Evolutionary conservation across 345 rosid genomes (phyloP).

Genomic region (Brassica carinata): DNA sequence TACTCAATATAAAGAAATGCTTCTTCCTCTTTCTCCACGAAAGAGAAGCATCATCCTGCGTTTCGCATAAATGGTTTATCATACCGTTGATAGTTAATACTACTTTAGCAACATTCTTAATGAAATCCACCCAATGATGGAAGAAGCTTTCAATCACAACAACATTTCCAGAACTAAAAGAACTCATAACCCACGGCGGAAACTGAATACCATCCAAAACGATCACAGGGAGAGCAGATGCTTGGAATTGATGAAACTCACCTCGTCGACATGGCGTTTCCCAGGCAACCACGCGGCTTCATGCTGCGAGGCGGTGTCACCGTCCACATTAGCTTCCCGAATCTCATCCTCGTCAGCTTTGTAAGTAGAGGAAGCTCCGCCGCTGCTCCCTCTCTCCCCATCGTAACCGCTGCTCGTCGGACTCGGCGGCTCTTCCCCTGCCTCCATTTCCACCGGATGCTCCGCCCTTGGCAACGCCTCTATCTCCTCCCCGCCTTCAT

Average conservation of each 20-base stretch:
- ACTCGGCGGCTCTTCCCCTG: conserved; percentile 56
- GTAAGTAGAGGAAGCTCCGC: conserved; percentile 53
- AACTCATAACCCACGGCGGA: neutral
- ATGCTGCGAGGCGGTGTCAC: conserved; percentile 48
- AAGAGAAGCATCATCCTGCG: conserved; percentile 95
- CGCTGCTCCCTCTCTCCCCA: conserved; percentile 90
- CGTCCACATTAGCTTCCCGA: conserved; percentile 49
- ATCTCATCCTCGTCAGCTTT: conserved; percentile 61
- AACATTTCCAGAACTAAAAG: neutral
- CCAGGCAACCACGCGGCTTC: conserved; percentile 69
- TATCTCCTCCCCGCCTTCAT: conserved; percentile 38
- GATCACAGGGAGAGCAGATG: neutral
- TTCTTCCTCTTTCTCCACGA: conserved; percentile 99
- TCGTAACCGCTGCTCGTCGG: conserved; percentile 96
- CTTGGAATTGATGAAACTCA: neutral
- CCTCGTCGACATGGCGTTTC: conserved; percentile 90
- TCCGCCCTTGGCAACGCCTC: conserved; percentile 47
- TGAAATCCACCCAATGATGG: neutral
- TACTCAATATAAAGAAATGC: conserved; percentile 93
- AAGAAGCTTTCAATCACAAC: neutral
- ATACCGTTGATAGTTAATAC: neutral
- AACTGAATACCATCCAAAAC: too few species aligned
- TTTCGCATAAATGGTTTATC: conserved; percentile 44
- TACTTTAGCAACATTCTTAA: too few species aligned
- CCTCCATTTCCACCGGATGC: conserved; percentile 64